Percentiles rank a stretch among this genome's conserved stretches.
Conservation (phyloP, 2,329 filamentous ascomycete genomes). For the Ceratocystis cubensis region DNA sequence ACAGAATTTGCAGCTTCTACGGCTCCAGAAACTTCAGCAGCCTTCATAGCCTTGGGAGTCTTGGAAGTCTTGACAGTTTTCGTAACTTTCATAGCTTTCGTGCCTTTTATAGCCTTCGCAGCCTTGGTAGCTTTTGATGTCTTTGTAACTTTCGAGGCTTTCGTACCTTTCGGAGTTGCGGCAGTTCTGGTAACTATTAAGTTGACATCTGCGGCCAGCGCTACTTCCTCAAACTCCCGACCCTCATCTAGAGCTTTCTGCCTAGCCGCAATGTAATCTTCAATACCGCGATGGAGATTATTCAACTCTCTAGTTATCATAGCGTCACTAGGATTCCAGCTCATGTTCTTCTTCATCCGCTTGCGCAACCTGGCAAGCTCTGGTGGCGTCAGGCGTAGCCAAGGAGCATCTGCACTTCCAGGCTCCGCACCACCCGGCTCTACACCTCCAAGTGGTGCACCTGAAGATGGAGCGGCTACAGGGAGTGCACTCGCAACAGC, state of each 20-base stretch:
- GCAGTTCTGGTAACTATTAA: slow-evolving; percentile 23
- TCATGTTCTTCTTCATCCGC: slow-evolving; percentile 83
- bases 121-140: too few relatives aligned
- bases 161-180: slow-evolving; percentile 25
- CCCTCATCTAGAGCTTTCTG: slow-evolving; percentile 54
- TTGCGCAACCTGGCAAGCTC: slow-evolving; percentile 61
- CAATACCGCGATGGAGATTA: slow-evolving; percentile 52
- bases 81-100: too few relatives aligned
- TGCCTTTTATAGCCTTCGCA: too few relatives aligned
- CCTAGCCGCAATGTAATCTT: slow-evolving; percentile 49
- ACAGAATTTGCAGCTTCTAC: too few relatives aligned
- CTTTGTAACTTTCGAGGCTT: too few relatives aligned
- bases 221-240: slow-evolving; percentile 37
- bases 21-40: too few relatives aligned
- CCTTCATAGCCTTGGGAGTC: too few relatives aligned
- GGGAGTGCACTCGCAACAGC: slow-evolving; percentile 21
- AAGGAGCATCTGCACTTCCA: slow-evolving; percentile 49
- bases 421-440: slow-evolving; percentile 40
- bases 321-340: slow-evolving; percentile 72
- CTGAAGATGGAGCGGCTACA: slow-evolving; percentile 33
- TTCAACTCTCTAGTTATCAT: slow-evolving; percentile 75
- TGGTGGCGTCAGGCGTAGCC: slow-evolving; percentile 52
- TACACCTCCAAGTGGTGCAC: slow-evolving; percentile 38
- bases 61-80: too few relatives aligned
- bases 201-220: slow-evolving; percentile 27